These are phyloP conservation scores for Myxozyma vanderwaltii DNA, from an alignment of 805 yeast species.

Conservation along the genomic window DNA sequence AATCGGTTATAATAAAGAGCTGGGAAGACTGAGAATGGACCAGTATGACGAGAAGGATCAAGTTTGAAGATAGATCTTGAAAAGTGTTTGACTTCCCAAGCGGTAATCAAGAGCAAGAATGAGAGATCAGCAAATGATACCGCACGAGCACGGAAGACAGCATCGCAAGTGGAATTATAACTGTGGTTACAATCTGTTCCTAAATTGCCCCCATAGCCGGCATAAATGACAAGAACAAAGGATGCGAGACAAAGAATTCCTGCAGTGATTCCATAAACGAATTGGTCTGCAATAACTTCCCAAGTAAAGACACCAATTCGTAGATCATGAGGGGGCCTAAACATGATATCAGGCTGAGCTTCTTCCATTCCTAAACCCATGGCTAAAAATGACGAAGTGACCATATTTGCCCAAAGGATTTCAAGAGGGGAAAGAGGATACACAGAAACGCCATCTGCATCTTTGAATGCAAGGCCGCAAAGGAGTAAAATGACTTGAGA, in stretches of 20 bases:
- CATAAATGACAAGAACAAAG: constrained; percentile 67
- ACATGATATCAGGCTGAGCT: constrained; percentile 66
- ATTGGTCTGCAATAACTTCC: constrained; percentile 70
- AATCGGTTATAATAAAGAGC: constrained; percentile 76
- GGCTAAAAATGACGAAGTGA: constrained; percentile 80
- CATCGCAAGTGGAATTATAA: constrained; percentile 52
- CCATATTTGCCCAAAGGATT: constrained; percentile 76
- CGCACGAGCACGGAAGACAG: constrained; percentile 75
- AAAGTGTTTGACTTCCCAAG: constrained; percentile 83
- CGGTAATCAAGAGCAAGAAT: constrained; percentile 79
- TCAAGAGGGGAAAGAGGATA: constrained; percentile 83
- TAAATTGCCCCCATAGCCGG: constrained; percentile 63
- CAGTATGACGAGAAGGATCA: constrained; percentile 47
- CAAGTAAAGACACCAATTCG: constrained; percentile 61
- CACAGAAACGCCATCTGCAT: constrained; percentile 64
- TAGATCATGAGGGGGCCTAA: constrained; percentile 63
- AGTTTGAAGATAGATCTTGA: constrained; percentile 70
- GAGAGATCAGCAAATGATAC: constrained; percentile 80
- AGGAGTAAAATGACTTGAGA: constrained; percentile 68
- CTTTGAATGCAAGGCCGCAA: constrained; percentile 74
- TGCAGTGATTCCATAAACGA: constrained; percentile 70
- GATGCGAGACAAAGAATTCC: constrained; percentile 66
- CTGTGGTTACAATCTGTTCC: constrained; percentile 66
- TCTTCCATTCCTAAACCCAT: constrained; percentile 77
- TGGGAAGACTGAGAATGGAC: constrained; percentile 41